Evolutionary conservation across 768 basidiomycete genomes (phyloP).

Genomic region (Lactarius tabidus): DNA sequence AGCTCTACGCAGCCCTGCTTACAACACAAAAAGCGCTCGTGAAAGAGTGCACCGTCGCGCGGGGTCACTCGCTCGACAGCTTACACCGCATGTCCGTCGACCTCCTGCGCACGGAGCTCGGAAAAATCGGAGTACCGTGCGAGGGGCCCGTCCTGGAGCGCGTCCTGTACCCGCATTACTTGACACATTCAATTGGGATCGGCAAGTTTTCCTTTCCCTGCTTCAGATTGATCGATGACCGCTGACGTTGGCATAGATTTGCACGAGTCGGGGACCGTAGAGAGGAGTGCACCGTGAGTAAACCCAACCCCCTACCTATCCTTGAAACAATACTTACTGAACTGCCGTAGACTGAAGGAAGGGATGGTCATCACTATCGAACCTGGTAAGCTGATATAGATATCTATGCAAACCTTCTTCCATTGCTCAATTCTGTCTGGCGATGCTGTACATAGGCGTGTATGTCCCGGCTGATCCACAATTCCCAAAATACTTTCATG

Average conservation of each 20-base stretch:
- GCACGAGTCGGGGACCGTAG: constrained; percentile 73
- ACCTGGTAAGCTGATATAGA: constrained; percentile 48
- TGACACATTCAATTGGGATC: constrained; percentile 91
- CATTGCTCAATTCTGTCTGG: neutral
- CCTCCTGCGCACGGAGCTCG: constrained; percentile 65
- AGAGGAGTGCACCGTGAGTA: constrained; percentile 51
- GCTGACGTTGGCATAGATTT: constrained; percentile 51
- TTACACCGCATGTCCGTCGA: constrained; percentile 73
- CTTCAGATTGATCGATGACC: neutral
- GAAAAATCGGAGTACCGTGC: constrained; percentile 57
- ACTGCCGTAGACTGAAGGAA: constrained; percentile 52
- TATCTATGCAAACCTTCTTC: neutral
- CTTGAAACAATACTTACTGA: neutral
- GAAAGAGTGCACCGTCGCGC: constrained; percentile 52
- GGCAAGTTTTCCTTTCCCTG: constrained; percentile 41
- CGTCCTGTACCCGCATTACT: constrained; percentile 83
- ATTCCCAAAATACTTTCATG: constrained; percentile 87
- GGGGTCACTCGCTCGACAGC: constrained; percentile 60
- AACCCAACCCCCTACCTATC: constrained; percentile 6
- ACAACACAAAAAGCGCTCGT: constrained; percentile 67
- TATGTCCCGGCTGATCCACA: constrained; percentile 79
- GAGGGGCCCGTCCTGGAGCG: constrained; percentile 58
- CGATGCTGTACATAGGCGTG: constrained; percentile 46
- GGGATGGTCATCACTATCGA: constrained; percentile 95
- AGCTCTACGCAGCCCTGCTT: constrained; percentile 79